Conservation (phyloP, 192 early-diverging fungal species). For the Coemansia sp. region DNA sequence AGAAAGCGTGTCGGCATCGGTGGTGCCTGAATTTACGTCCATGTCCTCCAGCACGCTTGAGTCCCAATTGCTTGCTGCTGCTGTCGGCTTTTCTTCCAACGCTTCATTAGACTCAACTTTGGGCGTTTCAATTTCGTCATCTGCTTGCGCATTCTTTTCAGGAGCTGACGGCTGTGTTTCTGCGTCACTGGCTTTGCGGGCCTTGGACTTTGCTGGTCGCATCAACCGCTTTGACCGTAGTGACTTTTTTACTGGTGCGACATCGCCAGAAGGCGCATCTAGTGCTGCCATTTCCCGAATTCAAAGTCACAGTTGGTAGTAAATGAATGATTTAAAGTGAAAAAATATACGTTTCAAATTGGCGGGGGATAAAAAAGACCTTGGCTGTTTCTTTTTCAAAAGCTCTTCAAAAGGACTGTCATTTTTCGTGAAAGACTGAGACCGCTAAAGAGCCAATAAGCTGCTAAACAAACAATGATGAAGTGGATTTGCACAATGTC, state of each 20-base stretch:
- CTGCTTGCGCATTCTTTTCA: not conserved
- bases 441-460: too few relatives aligned
- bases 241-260: constrained; percentile 33
- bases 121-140: not conserved
- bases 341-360: too few relatives aligned
- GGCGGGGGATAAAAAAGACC: too few relatives aligned
- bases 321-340: too few relatives aligned
- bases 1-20: not conserved
- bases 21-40: constrained; percentile 6
- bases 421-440: too few relatives aligned
- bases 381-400: too few relatives aligned
- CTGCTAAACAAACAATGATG: too few relatives aligned
- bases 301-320: too few relatives aligned
- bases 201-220: constrained; percentile 29
- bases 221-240: constrained; percentile 50
- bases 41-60: not conserved
- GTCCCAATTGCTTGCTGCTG: constrained; percentile 5
- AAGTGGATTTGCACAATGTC: too few relatives aligned
- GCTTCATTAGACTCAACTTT: too few relatives aligned
- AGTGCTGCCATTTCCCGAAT: constrained; percentile 24
- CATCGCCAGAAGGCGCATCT: constrained; percentile 15
- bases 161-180: not conserved
- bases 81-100: too few relatives aligned
- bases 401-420: too few relatives aligned
- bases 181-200: constrained; percentile 5